Evolutionary conservation across 2,329 filamentous ascomycete genomes (phyloP), one percentile per base, ranked within the genome.

Genomic region (Calonectria hawksworthii): DNA sequence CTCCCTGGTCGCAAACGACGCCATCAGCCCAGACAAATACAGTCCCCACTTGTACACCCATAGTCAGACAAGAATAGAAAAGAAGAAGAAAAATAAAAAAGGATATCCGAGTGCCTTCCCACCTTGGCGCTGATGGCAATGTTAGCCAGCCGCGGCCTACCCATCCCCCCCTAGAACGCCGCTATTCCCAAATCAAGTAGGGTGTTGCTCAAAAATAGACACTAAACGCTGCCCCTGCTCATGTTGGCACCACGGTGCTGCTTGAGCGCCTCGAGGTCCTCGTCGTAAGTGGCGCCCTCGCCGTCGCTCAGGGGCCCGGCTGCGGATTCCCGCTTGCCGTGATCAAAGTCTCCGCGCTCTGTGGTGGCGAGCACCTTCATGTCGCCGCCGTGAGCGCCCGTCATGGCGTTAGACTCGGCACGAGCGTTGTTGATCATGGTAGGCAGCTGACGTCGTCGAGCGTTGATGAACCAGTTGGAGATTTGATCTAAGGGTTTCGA

Each of bases 391-490:
- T 84, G 84, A 51, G 83, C 82, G 21, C 83, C 77, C 34, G 80
- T 84, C 83, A 87, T 88, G 72, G 86, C 88, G 73, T 90, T 87
- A 9, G 87, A 86, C 82, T 91, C 90, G 68, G 86, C 88, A 68
- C 87, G 86, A 3, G 89, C 89, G 76, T 90, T 90, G 80, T 87
- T 91, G 78, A 92, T 89, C 87, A 93, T 89, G 51, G 86, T 85
- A 2, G 92, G 91, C 26, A 93, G 84, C 79, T 93, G 90, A 63
- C 94, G 91, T 72, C 94, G 89, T 69, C 93, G 90, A 34, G 93
- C 93, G 78, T 95, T 95, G 85, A 95, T 95, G 84, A 95, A 95
- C 94, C 94, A 95, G 85, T 95, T 95, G 75, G 92, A 94, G 28
- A 95, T 94, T 87, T 92, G 91, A 84, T 92, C 91, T 93, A 38